A percentile compares a stretch with the other conserved stretches of the same genome.
Conservation (phyloP, 2,329 filamentous ascomycete genomes). For the Catunica adiposa region DNA sequence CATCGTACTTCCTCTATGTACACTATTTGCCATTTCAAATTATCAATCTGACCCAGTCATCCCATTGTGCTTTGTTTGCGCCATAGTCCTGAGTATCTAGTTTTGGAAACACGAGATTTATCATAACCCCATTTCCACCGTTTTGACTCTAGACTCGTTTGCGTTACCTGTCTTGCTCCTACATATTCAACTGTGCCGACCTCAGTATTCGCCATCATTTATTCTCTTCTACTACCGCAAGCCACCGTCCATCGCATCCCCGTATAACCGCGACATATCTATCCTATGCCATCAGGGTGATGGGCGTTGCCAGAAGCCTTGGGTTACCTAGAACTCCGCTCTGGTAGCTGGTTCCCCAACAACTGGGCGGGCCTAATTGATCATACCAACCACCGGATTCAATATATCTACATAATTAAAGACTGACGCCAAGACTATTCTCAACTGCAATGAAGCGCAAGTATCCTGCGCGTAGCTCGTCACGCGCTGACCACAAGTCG, state of each 20-base stretch:
- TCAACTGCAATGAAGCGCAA: slow-evolving; percentile 44
- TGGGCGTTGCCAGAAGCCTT: neutral
- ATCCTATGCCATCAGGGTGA: neutral
- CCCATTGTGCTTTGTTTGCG: neutral
- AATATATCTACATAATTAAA: neutral
- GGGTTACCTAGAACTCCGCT: neutral
- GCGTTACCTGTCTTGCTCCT: neutral
- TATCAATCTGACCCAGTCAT: neutral
- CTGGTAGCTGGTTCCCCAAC: neutral
- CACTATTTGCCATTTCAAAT: neutral
- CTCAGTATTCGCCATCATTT: no score
- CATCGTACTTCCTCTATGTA: neutral
- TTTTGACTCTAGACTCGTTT: neutral
- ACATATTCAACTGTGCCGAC: neutral
- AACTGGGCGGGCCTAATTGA: neutral
- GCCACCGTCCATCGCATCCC: neutral
- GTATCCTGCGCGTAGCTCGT: slow-evolving; percentile 43
- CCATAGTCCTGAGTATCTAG: no score
- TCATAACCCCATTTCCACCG: no score
- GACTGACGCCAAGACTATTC: neutral
- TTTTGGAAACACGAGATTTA: no score
- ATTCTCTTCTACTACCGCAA: no score
- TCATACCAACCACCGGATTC: neutral
- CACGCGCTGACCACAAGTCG: slow-evolving; percentile 40
- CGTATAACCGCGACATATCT: neutral